Evolutionary conservation across 768 basidiomycete species (phyloP).

Genomic region (Mycena filopes): DNA sequence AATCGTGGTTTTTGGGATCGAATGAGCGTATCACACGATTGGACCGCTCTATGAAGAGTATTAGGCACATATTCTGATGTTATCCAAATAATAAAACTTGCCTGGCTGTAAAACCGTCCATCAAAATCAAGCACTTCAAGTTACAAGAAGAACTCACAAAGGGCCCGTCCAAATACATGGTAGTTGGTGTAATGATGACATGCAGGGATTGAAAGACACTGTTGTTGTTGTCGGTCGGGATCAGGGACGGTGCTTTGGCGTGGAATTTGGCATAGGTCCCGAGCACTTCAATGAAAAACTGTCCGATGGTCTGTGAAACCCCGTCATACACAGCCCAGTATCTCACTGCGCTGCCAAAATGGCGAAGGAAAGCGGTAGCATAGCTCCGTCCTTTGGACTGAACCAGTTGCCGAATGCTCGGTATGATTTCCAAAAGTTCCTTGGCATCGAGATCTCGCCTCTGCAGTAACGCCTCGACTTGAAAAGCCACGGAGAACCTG

Average conservation of each 20-base stretch:
- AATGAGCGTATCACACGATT: conserved; percentile 72
- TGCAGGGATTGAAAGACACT: conserved; percentile 57
- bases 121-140: background rate
- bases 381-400: conserved; percentile 45
- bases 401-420: conserved; percentile 44
- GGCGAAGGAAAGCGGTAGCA: conserved; percentile 53
- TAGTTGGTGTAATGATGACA: conserved; percentile 65
- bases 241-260: conserved; percentile 35
- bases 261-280: conserved; percentile 39
- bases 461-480: conserved; percentile 59
- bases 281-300: conserved; percentile 44
- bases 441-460: conserved; percentile 56
- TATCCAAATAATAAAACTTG: background rate
- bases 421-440: conserved; percentile 60
- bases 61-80: background rate
- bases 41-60: conserved; percentile 57
- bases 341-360: conserved; percentile 45
- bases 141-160: conserved; percentile 31
- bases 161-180: conserved; percentile 63
- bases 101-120: conserved; percentile 17
- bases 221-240: conserved; percentile 46
- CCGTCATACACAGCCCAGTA: conserved; percentile 40
- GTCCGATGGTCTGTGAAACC: conserved; percentile 36
- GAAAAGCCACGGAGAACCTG: conserved; percentile 67
- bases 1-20: conserved; percentile 52